phyloP scores from a whole-genome alignment of 305 asterid genomes.

The Ruellia speciosa region DNA sequence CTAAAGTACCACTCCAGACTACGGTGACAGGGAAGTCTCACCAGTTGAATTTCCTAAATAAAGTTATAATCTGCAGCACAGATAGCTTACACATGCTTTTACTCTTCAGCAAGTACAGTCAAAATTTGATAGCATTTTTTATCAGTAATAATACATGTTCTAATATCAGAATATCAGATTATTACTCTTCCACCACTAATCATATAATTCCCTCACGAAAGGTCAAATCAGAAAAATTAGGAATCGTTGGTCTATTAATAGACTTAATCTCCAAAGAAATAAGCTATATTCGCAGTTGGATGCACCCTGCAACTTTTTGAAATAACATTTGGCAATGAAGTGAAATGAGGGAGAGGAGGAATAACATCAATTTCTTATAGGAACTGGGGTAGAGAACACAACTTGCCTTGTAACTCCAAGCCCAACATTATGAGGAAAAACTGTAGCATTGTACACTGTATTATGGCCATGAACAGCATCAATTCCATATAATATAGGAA shows the following conservation, averaged over 20 bases:
- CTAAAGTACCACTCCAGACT: not conserved
- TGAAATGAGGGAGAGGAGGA: not conserved
- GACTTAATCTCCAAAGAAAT: not conserved
- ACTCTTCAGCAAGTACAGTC: not conserved
- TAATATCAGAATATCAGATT: too few relatives aligned
- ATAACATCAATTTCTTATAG: not conserved
- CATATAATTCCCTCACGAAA: not conserved
- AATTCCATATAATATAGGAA: conserved; percentile 5
- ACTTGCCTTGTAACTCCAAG: conserved; percentile 3
- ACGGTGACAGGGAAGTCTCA: not conserved
- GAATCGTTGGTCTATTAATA: not conserved
- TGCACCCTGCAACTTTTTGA: not conserved
- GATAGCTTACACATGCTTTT: not conserved
- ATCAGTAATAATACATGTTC: too few relatives aligned
- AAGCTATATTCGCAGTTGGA: too few relatives aligned
- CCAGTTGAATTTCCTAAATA: not conserved
- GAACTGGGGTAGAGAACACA: not conserved
- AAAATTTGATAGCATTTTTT: too few relatives aligned
- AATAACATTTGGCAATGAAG: not conserved
- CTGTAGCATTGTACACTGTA: not conserved
- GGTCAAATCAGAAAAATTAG: too few relatives aligned
- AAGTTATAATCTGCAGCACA: not conserved
- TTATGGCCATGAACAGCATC: conserved; percentile 7
- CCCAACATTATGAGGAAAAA: conserved; percentile 5
- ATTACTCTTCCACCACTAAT: not conserved